Percentiles rank a stretch among this genome's conserved stretches.
phyloP scores from a whole-genome alignment of 2,329 filamentous ascomycete species.

The Diaporthe vaccinii region DNA sequence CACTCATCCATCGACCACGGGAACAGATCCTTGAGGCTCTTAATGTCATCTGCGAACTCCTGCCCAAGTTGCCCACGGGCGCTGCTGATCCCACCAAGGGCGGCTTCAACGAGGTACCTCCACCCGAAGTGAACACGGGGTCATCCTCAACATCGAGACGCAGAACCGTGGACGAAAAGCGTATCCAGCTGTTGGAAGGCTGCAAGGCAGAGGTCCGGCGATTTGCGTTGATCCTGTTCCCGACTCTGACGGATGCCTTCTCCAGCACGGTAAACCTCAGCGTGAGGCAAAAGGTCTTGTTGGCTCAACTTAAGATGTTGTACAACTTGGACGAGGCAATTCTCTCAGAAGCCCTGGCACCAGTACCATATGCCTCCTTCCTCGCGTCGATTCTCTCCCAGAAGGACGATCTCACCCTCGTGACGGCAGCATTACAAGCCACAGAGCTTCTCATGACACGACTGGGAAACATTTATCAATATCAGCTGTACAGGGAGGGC shows the following conservation, averaged over 20 bases:
- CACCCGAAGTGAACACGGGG: constrained; percentile 56
- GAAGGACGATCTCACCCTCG: constrained; percentile 89
- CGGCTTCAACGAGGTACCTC: constrained; percentile 60
- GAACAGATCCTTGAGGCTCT: constrained; percentile 98
- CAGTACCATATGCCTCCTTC: constrained; percentile 96
- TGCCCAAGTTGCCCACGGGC: constrained; percentile 77
- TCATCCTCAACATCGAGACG: constrained; percentile 58
- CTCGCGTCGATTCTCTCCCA: constrained; percentile 95
- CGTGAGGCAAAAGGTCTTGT: constrained; percentile 94
- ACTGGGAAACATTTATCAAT: constrained; percentile 88
- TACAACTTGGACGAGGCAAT: constrained; percentile 92
- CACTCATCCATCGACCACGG: constrained; percentile 92
- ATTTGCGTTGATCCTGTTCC: constrained; percentile 93
- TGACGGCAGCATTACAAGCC: constrained; percentile 89
- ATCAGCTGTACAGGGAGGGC: constrained; percentile 97
- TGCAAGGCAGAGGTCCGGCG: constrained; percentile 90
- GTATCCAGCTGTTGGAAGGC: constrained; percentile 83
- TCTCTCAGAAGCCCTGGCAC: constrained; percentile 85
- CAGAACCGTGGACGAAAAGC: constrained; percentile 80
- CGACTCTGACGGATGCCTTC: constrained; percentile 95
- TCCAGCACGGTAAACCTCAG: constrained; percentile 97
- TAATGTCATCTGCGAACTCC: constrained; percentile 95
- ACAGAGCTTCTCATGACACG: constrained; percentile 89
- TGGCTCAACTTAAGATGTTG: constrained; percentile 97
- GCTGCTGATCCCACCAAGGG: constrained; percentile 58